Evolutionary conservation across 441 rosid species (phyloP).

Genomic region (Breynia disticha): DNA sequence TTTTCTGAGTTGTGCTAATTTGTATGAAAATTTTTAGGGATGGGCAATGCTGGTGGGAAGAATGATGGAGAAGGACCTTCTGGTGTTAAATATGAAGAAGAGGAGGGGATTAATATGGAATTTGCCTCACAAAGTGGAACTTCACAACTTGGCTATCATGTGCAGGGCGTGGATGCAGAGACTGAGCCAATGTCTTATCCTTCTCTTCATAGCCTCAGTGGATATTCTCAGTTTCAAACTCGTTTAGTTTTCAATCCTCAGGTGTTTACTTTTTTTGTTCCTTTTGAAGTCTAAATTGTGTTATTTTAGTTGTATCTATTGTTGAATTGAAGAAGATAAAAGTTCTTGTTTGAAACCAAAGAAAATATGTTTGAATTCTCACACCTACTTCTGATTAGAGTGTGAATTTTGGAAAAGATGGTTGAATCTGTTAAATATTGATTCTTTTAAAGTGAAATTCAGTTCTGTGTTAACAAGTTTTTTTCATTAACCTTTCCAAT

Average conservation of each 20-base stretch:
- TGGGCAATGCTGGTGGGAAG: slow-evolving; percentile 62
- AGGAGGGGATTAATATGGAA: slow-evolving; percentile 18
- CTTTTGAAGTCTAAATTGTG: not conserved
- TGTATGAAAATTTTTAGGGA: slow-evolving; percentile 20
- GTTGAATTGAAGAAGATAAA: not conserved
- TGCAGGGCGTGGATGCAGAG: too few relatives aligned
- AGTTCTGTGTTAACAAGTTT: too few relatives aligned
- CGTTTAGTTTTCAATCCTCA: slow-evolving; percentile 25
- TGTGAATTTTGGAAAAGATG: too few relatives aligned
- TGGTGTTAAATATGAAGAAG: slow-evolving; percentile 20
- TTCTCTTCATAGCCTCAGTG: slow-evolving; percentile 19
- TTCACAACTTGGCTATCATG: not conserved
- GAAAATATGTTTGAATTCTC: too few relatives aligned
- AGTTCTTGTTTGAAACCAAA: too few relatives aligned
- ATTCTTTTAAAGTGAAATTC: too few relatives aligned
- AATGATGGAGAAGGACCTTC: slow-evolving; percentile 36
- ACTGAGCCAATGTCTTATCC: slow-evolving; percentile 7
- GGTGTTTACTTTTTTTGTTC: slow-evolving; percentile 16
- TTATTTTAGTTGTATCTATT: not conserved
- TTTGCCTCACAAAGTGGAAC: slow-evolving; percentile 19
- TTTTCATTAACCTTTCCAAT: too few relatives aligned
- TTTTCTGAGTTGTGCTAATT: slow-evolving; percentile 17
- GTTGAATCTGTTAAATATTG: too few relatives aligned
- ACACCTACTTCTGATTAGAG: too few relatives aligned
- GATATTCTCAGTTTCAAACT: slow-evolving; percentile 12